Conservation (phyloP, 441 rosid species). For the Jatropha multifida region DNA sequence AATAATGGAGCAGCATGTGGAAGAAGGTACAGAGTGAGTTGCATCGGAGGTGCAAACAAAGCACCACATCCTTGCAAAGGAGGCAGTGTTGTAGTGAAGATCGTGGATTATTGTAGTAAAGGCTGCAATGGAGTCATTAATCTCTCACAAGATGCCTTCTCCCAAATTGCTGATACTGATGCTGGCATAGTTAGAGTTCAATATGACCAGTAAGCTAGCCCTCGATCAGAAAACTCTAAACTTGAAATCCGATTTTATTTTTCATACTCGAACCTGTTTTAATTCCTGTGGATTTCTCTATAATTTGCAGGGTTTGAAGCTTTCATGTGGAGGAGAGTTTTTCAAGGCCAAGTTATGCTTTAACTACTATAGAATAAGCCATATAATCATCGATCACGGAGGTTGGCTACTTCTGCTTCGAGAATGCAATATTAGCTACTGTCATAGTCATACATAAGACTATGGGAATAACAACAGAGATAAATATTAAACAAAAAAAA, state of each 20-base stretch:
- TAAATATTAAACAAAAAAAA: no score
- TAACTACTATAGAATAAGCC: no score
- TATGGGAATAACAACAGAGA: no score
- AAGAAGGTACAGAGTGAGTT: slow-evolving; percentile 24
- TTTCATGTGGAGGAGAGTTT: background rate
- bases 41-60: slow-evolving; percentile 17
- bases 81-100: slow-evolving; percentile 17
- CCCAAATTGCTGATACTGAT: slow-evolving; percentile 26
- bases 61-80: background rate
- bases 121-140: slow-evolving; percentile 25
- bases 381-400: no score
- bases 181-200: slow-evolving; percentile 26
- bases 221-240: no score
- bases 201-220: slow-evolving; percentile 8
- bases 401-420: no score
- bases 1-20: slow-evolving; percentile 31
- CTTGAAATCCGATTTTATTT: no score
- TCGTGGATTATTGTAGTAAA: slow-evolving; percentile 28
- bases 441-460: no score
- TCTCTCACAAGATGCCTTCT: slow-evolving; percentile 34
- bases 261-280: no score
- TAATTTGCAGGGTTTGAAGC: background rate
- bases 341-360: background rate
- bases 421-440: no score
- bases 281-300: background rate